Conservation (phyloP, 768 basidiomycete genomes). For the Phylloporus arenicola region DNA sequence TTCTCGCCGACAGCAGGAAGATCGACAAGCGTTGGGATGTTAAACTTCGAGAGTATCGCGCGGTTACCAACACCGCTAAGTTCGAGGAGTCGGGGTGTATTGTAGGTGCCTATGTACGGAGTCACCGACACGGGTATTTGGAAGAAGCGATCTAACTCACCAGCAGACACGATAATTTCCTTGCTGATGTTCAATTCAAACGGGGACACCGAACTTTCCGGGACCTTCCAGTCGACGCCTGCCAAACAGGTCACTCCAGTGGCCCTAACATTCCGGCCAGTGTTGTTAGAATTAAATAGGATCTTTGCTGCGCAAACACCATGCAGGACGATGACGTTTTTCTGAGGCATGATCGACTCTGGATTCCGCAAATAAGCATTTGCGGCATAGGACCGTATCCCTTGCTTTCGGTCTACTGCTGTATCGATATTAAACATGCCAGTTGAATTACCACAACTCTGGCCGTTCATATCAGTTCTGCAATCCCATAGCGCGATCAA, state of each 20-base stretch:
- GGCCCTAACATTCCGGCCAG: background rate
- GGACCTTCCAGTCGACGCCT: conserved; percentile 4
- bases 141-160: background rate
- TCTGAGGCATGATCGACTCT: background rate
- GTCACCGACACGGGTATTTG: background rate
- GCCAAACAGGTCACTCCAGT: conserved; percentile 9
- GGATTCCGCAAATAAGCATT: conserved; percentile 14
- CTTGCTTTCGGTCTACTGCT: conserved; percentile 10
- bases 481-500: background rate
- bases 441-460: background rate
- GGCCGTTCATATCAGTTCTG: background rate
- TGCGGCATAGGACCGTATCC: conserved; percentile 16
- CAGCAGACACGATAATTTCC: background rate
- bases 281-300: conserved; percentile 1
- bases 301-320: conserved; percentile 10
- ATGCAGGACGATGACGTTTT: background rate
- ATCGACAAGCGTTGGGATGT: conserved; percentile 5
- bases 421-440: conserved; percentile 15
- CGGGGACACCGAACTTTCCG: background rate
- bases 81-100: conserved; percentile 17
- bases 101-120: conserved; percentile 6
- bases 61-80: conserved; percentile 15
- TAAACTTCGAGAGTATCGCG: conserved; percentile 9
- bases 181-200: background rate
- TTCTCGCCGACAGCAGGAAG: conserved; percentile 20